Base-by-base conservation (phyloP, 2,329 filamentous ascomycete genomes). In the Diaporthe longicolla region DNA sequence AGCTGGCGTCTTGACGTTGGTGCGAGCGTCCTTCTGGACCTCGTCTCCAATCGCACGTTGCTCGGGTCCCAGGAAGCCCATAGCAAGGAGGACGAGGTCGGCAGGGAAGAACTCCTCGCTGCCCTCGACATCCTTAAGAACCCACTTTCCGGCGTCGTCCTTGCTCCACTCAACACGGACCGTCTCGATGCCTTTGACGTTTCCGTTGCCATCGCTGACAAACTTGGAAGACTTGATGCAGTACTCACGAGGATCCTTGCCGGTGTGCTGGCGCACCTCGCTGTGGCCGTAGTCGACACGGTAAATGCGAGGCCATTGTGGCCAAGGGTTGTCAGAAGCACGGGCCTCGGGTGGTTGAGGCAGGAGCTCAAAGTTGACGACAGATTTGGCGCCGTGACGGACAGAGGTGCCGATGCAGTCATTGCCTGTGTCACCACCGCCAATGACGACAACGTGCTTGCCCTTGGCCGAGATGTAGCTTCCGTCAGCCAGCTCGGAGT, bases 141-240 rank as follows among this genome's bases (percentile, higher is more conserved):
- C 96, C 96, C 96, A 98, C 58, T 95, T 95, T 77, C 95, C 95
- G 76, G 91, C 92, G 37, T 94, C 89, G 71, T 92, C 94, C 88
- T 95, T 97, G 79, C 95, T 97, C 96, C 96, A 98, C 83, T 98
- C 95, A 57, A 98, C 95, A 71, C 96, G 95, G 74, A 97, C 91
- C 57, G 95, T 98, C 85, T 97, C 98, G 89, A 98, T 98, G 77
- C 96, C 96, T 88, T 95, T 97, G 81, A 98, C 95, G 77, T 93
- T 93, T 82, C 95, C 95, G 66, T 85, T 90, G 76, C 95, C 95
- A 79, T 98, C 95, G 77, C 95, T 94, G 75, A 97, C 94, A 79
- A 98, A 98, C 80, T 97, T 94, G 87, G 97, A 96, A 24, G 95
- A 97, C 95, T 98, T 98, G 85, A 98, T 95, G 87, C 95, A 98